Evolutionary conservation across 2,329 filamentous ascomycete species (phyloP).

Genomic region (Taxawa tesnikishii): DNA sequence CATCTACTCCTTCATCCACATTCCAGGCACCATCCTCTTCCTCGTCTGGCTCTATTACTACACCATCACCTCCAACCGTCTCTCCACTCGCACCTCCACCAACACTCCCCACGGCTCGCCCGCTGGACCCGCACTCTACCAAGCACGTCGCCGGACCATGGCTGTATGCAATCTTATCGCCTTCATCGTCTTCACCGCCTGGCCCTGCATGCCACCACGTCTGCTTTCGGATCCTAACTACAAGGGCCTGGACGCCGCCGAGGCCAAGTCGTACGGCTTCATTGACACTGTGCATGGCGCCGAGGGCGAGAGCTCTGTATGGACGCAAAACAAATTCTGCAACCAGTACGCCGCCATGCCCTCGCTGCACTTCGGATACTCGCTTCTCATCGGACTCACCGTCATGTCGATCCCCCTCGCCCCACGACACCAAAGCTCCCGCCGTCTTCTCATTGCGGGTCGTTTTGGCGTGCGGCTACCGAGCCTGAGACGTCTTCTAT

Average conservation of each 20-base stretch:
- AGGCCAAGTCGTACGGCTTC: conserved; percentile 49
- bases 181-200: conserved; percentile 46
- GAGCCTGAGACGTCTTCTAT: conserved; percentile 38
- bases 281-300: conserved; percentile 46
- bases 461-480: conserved; percentile 26
- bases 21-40: conserved; percentile 63
- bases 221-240: conserved; percentile 43
- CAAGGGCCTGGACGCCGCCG: conserved; percentile 40
- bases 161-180: conserved; percentile 47
- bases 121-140: conserved; percentile 40
- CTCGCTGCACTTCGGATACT: conserved; percentile 64
- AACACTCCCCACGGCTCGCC: conserved; percentile 26
- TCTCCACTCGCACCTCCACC: conserved; percentile 14
- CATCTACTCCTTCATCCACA: conserved; percentile 66
- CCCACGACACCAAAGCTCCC: conserved; percentile 36
- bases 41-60: conserved; percentile 56
- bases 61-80: conserved; percentile 49
- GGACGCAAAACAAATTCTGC: conserved; percentile 62
- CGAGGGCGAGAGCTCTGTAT: conserved; percentile 52
- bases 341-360: conserved; percentile 71
- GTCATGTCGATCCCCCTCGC: conserved; percentile 53
- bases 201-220: conserved; percentile 50
- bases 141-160: conserved; percentile 43
- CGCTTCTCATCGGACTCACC: conserved; percentile 58
- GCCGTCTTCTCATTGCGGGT: conserved; percentile 18